Base-by-base conservation (phyloP, 2,329 filamentous ascomycete species). In the Didymosphaeria variabile region DNA sequence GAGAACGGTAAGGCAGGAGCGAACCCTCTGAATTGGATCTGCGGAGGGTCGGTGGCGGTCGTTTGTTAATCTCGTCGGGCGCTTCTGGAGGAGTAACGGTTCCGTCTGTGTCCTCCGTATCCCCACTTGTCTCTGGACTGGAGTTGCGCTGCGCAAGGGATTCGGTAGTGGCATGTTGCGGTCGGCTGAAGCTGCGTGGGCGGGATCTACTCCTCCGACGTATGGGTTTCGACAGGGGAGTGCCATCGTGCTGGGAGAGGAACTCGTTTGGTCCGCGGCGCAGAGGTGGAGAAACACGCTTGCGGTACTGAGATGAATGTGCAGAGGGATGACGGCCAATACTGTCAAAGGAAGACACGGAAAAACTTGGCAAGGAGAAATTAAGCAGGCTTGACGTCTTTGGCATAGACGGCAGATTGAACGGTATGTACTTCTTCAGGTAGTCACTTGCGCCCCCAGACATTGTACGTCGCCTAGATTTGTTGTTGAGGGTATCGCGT, bases 11-110 rank as follows among this genome's bases (percentile, higher is more conserved):
- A 17, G 95, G 84, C 19, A 84, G 80, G 62, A 96, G 79, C 5
- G 92, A 95, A 60, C 93, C 90, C 74, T 97, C 91, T 1, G 92
- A 94, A 1, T 87, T 88, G 0, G 88, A 86, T 67, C 88, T 84
- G 46, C 87, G 84, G 32, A 93, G 77, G 55, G 64, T 66, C 42
- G 67, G 67, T 21, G 65, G 19, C 23, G 72, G 68, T 49, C 67
- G 71, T 34, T 67, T 66, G 15, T 60, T 57, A 6, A 57, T 55
- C 5, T 57, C 56, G 7, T 57, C 58, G 19, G 60, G 56, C 38
- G 58, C 58, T 31, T 67, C 64, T 42, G 58, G 45, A 31, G 58
- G 38, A 21, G 38, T 36, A 7, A 44, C 4, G 42, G 15, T 42
- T 42, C 40, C 47, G 32, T 54, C 59, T 45, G 44, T 40, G 38